phyloP scores from a whole-genome alignment of 208 protist species.

The Crithidia thermophila region DNA sequence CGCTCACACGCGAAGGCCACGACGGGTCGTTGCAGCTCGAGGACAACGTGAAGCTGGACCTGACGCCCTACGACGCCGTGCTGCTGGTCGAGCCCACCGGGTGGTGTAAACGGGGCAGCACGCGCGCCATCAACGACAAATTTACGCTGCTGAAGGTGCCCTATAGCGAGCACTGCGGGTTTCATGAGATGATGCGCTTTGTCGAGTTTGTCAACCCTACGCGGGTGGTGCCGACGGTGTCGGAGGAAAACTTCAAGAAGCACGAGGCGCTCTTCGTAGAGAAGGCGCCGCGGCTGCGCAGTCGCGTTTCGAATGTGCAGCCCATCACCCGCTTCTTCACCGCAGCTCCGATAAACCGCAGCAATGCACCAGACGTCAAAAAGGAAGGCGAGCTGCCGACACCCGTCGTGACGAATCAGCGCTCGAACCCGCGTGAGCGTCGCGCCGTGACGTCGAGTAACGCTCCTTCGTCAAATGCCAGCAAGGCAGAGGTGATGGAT shows the following conservation, averaged over 20 bases:
- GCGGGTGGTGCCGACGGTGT: conserved; percentile 78
- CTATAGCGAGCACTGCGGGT: conserved; percentile 90
- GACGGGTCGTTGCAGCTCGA: conserved; percentile 24
- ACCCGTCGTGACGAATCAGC: neutral
- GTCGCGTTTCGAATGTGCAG: conserved; percentile 53
- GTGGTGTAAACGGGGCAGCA: conserved; percentile 48
- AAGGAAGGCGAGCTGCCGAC: neutral
- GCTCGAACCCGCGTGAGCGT: neutral
- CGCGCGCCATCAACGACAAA: conserved; percentile 23
- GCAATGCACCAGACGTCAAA: neutral
- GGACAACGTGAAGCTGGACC: conserved; percentile 41
- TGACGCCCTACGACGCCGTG: conserved; percentile 55
- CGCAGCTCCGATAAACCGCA: neutral
- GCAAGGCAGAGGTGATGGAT: too few species aligned
- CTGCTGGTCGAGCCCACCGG: conserved; percentile 85
- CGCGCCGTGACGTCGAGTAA: neutral
- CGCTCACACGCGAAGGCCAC: conserved; percentile 8
- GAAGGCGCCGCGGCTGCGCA: conserved; percentile 54
- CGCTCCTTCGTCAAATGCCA: too few species aligned
- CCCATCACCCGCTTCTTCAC: conserved; percentile 71
- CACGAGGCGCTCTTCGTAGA: conserved; percentile 79
- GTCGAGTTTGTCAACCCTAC: conserved; percentile 73
- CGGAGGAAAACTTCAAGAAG: conserved; percentile 56
- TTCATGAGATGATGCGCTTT: conserved; percentile 83
- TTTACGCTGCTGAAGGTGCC: conserved; percentile 61